Evolutionary conservation across 2,329 filamentous ascomycete genomes (phyloP).

Genomic region (Apiospora kogelbergensis): DNA sequence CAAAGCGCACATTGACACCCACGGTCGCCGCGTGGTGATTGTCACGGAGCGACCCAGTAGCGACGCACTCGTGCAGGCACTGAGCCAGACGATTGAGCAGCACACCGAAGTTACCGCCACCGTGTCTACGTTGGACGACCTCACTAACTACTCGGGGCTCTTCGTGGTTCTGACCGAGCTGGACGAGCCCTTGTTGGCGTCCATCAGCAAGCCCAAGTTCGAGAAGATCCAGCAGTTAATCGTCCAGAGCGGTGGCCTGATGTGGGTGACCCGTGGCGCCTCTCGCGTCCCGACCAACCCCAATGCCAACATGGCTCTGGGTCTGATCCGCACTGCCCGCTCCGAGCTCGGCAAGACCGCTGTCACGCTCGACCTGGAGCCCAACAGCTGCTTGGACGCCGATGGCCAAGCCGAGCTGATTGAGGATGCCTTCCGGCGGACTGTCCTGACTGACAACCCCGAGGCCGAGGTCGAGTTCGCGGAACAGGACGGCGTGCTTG

Average conservation of each 20-base stretch:
- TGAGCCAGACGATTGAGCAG: conserved; percentile 16
- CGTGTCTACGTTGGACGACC: conserved; percentile 10
- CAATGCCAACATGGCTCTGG: conserved; percentile 22
- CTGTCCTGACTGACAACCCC: conserved; percentile 16
- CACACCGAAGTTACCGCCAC: conserved; percentile 17
- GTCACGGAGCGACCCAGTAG: neutral
- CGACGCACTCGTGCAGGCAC: conserved; percentile 18
- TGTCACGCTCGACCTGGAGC: conserved; percentile 29
- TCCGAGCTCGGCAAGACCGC: conserved; percentile 23
- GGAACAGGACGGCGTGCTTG: conserved; percentile 21
- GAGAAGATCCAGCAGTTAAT: conserved; percentile 19
- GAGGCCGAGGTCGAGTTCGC: conserved; percentile 19
- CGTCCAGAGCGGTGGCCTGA: conserved; percentile 16
- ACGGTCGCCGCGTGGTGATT: neutral
- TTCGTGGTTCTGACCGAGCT: conserved; percentile 22
- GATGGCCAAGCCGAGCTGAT: conserved; percentile 17
- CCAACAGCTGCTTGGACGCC: conserved; percentile 20
- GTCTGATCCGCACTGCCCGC: conserved; percentile 26
- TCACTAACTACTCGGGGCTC: conserved; percentile 18
- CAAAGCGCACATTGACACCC: neutral
- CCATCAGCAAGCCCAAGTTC: conserved; percentile 16
- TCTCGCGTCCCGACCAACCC: conserved; percentile 21
- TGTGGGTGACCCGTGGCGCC: conserved; percentile 24
- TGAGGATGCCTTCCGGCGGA: conserved; percentile 1
- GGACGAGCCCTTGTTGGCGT: conserved; percentile 19